Conservation (phyloP, 352 stramenopile genomes). For the Phytopythium chamaehyphon region DNA sequence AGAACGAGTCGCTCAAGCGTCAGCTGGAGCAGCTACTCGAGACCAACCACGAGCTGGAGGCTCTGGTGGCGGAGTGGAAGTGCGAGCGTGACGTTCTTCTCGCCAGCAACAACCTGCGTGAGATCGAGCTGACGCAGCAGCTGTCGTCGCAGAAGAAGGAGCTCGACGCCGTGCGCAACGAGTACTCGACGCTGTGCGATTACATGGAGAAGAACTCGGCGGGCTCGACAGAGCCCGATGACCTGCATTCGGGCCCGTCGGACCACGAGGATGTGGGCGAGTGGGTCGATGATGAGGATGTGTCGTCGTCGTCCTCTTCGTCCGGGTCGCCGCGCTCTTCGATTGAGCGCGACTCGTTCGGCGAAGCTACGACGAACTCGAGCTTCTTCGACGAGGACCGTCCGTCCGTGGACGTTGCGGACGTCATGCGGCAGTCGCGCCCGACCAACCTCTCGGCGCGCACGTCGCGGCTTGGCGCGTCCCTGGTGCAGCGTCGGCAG, state of each 20-base stretch:
- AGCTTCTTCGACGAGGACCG: slow-evolving; percentile 33
- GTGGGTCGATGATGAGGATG: slow-evolving; percentile 19
- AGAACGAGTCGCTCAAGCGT: slow-evolving; percentile 49
- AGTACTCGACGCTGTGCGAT: slow-evolving; percentile 45
- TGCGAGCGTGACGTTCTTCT: slow-evolving; percentile 51
- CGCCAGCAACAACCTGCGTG: slow-evolving; percentile 50
- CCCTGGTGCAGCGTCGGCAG: slow-evolving; percentile 30
- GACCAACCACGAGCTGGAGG: slow-evolving; percentile 55
- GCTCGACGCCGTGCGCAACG: slow-evolving; percentile 29
- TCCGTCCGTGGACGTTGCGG: slow-evolving; percentile 37
- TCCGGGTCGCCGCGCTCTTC: slow-evolving; percentile 1
- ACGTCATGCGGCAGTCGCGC: slow-evolving; percentile 21
- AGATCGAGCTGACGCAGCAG: slow-evolving; percentile 55
- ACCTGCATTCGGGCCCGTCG: slow-evolving; percentile 29
- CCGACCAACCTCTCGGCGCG: slow-evolving; percentile 9
- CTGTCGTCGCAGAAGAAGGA: slow-evolving; percentile 44
- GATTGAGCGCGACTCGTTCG: slow-evolving; percentile 22
- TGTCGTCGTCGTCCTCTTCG: slow-evolving; percentile 1
- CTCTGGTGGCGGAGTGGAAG: slow-evolving; percentile 48
- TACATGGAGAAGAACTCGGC: slow-evolving; percentile 52
- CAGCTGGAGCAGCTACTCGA: slow-evolving; percentile 59
- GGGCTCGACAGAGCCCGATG: slow-evolving; percentile 41
- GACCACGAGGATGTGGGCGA: slow-evolving; percentile 24
- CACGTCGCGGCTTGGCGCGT: slow-evolving; percentile 21
- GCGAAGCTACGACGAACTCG: slow-evolving; percentile 20